Evolutionary conservation across 805 yeast species (phyloP).

Genomic region (Lachancea fermentati): DNA sequence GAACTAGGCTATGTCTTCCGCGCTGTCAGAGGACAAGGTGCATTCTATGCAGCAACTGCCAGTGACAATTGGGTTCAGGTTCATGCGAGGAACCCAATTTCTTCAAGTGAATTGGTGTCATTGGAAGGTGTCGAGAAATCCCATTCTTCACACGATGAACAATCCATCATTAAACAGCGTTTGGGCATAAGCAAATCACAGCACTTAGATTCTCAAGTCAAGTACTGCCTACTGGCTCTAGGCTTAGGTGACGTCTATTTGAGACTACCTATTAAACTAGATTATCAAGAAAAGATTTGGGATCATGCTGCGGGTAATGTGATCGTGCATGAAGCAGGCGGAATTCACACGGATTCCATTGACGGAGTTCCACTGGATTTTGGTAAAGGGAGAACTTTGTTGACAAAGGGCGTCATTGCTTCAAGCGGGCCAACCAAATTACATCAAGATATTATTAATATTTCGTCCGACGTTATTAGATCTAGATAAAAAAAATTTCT

Average conservation of each 20-base stretch:
- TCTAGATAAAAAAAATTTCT: constrained; percentile 11
- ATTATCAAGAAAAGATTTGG: constrained; percentile 93
- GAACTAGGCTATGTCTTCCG: constrained; percentile 31
- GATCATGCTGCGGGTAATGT: constrained; percentile 97
- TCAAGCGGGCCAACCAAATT: constrained; percentile 37
- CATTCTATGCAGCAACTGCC: constrained; percentile 34
- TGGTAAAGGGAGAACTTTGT: constrained; percentile 74
- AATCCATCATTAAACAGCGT: constrained; percentile 60
- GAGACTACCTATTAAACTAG: constrained; percentile 71
- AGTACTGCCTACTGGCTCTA: constrained; percentile 83
- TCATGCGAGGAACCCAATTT: constrained; percentile 41
- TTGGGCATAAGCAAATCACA: constrained; percentile 63
- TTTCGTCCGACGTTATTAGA: constrained; percentile 21
- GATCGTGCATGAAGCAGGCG: constrained; percentile 85
- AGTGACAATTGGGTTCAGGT: constrained; percentile 40
- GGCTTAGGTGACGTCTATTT: constrained; percentile 92
- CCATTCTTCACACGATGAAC: constrained; percentile 88
- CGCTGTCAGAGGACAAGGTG: constrained; percentile 31
- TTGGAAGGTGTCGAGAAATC: constrained; percentile 90
- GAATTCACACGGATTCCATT: constrained; percentile 74
- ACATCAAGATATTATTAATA: constrained; percentile 23
- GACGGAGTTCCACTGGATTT: constrained; percentile 70
- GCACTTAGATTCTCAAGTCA: constrained; percentile 92
- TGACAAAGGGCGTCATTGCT: constrained; percentile 91
- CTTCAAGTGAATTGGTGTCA: constrained; percentile 26